Conservation (phyloP, 257 asterid genomes). For the Solanum sparsipilum region DNA sequence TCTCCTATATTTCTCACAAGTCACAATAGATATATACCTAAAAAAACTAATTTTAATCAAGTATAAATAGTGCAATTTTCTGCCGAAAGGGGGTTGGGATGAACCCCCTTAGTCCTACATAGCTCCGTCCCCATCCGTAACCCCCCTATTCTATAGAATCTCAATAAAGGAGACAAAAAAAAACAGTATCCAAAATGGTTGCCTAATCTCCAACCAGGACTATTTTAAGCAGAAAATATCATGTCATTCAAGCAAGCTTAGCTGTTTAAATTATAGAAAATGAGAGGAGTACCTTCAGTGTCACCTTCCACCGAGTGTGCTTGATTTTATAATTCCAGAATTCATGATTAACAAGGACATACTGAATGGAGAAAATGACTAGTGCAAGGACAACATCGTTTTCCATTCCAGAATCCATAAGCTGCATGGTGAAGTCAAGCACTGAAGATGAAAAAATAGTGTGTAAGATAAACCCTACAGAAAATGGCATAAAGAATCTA, state of each 20-base stretch:
- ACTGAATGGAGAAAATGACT: slow-evolving; percentile 75
- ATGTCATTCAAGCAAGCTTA: neutral
- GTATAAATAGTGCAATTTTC: neutral
- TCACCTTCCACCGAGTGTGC: slow-evolving; percentile 87
- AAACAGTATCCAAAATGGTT: neutral
- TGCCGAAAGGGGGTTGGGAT: neutral
- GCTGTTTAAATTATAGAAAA: neutral
- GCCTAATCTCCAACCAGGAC: neutral
- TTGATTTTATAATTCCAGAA: slow-evolving; percentile 77
- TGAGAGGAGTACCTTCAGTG: slow-evolving; percentile 54
- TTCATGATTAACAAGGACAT: slow-evolving; percentile 84
- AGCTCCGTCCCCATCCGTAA: neutral
- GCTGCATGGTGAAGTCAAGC: slow-evolving; percentile 76
- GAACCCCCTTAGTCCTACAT: neutral
- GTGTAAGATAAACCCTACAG: neutral
- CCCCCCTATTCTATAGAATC: neutral
- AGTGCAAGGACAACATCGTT: slow-evolving; percentile 67
- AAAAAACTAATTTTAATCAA: no score
- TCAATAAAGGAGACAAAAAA: neutral
- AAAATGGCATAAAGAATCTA: neutral
- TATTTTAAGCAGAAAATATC: neutral
- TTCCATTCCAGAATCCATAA: slow-evolving; percentile 68
- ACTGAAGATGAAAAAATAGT: slow-evolving; percentile 33
- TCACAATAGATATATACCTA: neutral
- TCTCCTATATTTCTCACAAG: no score